phyloP scores from a whole-genome alignment of 2,329 filamentous ascomycete species.

The Colletotrichum gloeosporioides region DNA sequence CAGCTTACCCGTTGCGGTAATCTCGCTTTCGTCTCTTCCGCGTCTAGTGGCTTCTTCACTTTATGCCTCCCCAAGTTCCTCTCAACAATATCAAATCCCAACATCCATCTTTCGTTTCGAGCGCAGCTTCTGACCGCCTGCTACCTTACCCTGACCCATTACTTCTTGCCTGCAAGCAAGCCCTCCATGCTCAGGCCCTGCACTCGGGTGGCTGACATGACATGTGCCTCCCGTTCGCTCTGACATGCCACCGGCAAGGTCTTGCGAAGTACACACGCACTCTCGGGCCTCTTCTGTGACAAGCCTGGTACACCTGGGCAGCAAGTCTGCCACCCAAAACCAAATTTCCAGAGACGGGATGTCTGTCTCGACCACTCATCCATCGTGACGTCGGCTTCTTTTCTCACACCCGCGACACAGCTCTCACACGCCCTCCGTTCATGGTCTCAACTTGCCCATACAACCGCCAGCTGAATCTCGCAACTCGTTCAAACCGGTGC shows the following conservation, averaged over 20 bases:
- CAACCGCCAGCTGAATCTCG: not conserved
- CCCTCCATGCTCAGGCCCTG: not conserved
- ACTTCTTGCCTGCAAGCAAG: not conserved
- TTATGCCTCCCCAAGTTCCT: not conserved
- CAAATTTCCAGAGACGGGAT: conserved; percentile 1
- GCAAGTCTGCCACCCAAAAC: not conserved
- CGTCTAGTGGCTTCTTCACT: not conserved
- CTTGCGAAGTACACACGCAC: not conserved
- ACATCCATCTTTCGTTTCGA: not conserved
- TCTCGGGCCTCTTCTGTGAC: conserved; percentile 14
- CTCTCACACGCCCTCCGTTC: not conserved
- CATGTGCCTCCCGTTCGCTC: not conserved
- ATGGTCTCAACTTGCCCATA: not conserved
- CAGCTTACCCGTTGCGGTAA: not conserved
- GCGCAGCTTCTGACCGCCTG: not conserved
- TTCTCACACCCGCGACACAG: not conserved
- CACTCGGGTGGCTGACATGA: not conserved
- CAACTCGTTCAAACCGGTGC: not conserved
- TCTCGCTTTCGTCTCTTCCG: not conserved
- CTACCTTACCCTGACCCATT: not conserved
- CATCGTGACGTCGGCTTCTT: not conserved
- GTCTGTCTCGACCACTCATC: not conserved
- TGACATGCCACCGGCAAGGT: not conserved
- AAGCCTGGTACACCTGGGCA: conserved; percentile 10
- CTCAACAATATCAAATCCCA: not conserved